Evolutionary conservation across 208 protist species (phyloP).

Genomic region (Blechomonas ayalai): DNA sequence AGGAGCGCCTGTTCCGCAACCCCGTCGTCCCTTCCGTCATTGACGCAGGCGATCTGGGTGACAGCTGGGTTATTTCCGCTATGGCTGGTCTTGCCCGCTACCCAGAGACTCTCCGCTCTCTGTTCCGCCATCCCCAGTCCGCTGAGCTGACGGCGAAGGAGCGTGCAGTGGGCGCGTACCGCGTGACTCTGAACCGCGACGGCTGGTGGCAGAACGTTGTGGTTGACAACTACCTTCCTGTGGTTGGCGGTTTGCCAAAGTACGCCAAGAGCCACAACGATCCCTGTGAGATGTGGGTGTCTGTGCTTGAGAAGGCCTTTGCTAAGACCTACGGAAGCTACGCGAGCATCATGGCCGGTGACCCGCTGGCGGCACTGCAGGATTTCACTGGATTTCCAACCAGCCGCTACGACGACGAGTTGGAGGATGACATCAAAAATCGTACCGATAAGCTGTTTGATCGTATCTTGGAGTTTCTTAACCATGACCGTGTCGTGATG

Average conservation of each 20-base stretch:
- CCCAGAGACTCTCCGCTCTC: constrained; percentile 23
- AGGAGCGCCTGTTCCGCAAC: constrained; percentile 66
- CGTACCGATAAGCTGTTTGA: constrained; percentile 12
- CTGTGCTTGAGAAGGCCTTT: constrained; percentile 84
- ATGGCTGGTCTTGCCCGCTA: constrained; percentile 54
- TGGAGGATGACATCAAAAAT: neutral
- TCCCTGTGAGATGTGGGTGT: constrained; percentile 72
- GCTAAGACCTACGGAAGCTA: constrained; percentile 83
- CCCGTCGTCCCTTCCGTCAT: constrained; percentile 25
- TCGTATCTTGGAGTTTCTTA: constrained; percentile 6
- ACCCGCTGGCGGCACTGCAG: constrained; percentile 46
- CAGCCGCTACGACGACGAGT: constrained; percentile 16
- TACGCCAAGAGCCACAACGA: constrained; percentile 44
- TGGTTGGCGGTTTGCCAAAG: constrained; percentile 20
- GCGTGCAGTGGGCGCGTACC: constrained; percentile 40
- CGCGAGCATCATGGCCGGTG: constrained; percentile 47
- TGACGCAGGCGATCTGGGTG: constrained; percentile 33
- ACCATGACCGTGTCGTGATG: constrained; percentile 9
- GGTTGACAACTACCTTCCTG: constrained; percentile 77
- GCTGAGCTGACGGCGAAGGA: constrained; percentile 27
- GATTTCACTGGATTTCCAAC: constrained; percentile 48
- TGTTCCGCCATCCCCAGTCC: constrained; percentile 59
- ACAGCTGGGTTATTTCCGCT: constrained; percentile 63
- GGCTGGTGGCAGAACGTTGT: constrained; percentile 71
- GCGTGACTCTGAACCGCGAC: constrained; percentile 60